Conservation (phyloP, 2,329 filamentous ascomycete genomes). For the Neofusicoccum sp. region DNA sequence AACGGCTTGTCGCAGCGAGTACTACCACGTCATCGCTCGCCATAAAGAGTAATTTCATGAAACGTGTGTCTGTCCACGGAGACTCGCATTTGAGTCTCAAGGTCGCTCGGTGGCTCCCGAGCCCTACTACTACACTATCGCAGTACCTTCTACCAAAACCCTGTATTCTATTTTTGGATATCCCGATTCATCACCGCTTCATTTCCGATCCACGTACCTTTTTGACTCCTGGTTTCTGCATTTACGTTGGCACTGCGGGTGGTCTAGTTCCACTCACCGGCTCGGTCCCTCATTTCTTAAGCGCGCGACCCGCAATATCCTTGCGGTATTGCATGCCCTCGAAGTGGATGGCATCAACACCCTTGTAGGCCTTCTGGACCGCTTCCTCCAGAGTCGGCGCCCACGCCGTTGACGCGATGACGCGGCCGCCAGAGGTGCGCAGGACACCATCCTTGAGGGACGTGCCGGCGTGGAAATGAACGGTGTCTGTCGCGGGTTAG, state of each 20-base stretch:
- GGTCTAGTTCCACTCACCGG: slow-evolving; percentile 7
- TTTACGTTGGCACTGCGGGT: neutral
- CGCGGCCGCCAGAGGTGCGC: slow-evolving; percentile 80
- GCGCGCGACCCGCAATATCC: slow-evolving; percentile 73
- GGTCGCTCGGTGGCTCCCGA: too few relatives aligned
- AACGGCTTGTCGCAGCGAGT: neutral
- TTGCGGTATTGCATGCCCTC: slow-evolving; percentile 89
- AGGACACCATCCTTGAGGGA: slow-evolving; percentile 63
- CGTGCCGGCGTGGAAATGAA: slow-evolving; percentile 94
- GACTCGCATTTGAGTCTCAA: neutral
- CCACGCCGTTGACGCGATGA: slow-evolving; percentile 88
- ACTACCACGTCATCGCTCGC: neutral
- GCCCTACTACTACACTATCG: neutral
- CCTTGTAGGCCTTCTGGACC: slow-evolving; percentile 84
- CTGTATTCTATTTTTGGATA: slow-evolving; percentile 16
- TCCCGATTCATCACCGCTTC: slow-evolving; percentile 4
- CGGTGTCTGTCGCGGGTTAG: slow-evolving; percentile 47
- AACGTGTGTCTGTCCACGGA: neutral
- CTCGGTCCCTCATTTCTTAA: slow-evolving; percentile 31
- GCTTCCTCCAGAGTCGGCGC: slow-evolving; percentile 77
- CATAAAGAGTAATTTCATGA: neutral
- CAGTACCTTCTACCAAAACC: neutral
- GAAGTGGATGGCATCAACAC: slow-evolving; percentile 78
- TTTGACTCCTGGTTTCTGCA: slow-evolving; percentile 13
- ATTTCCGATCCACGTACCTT: slow-evolving; percentile 13